Evolutionary conservation across 2,329 filamentous ascomycete genomes (phyloP).

Genomic region (Nemania abortiva): DNA sequence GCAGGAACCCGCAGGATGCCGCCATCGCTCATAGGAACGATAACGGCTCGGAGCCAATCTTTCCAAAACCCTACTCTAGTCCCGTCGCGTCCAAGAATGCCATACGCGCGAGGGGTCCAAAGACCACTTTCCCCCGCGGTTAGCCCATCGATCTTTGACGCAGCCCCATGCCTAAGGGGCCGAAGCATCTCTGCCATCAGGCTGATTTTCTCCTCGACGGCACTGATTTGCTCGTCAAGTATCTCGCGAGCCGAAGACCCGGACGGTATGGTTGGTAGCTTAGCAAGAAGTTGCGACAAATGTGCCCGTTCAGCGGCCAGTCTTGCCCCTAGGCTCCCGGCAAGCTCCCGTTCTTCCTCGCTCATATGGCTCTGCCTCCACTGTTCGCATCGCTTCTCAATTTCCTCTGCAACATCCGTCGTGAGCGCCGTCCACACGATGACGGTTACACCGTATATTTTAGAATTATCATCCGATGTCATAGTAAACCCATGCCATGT

Average conservation of each 20-base stretch:
- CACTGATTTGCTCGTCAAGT: constrained; percentile 93
- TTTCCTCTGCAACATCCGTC: constrained; percentile 81
- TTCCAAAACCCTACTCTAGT: constrained; percentile 95
- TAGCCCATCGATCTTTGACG: constrained; percentile 95
- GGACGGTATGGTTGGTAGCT: constrained; percentile 82
- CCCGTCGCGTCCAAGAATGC: constrained; percentile 86
- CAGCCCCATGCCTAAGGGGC: constrained; percentile 91
- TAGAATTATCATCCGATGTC: constrained; percentile 92
- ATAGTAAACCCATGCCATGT: constrained; percentile 99
- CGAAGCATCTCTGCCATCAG: constrained; percentile 96
- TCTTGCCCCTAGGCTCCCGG: constrained; percentile 89
- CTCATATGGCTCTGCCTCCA: constrained; percentile 91
- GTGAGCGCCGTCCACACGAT: constrained; percentile 94
- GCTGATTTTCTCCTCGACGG: constrained; percentile 95
- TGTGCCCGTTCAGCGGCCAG: constrained; percentile 89
- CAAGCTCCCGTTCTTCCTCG: constrained; percentile 88
- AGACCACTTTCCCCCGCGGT: constrained; percentile 95
- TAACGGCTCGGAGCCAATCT: constrained; percentile 92
- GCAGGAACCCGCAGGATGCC: constrained; percentile 83
- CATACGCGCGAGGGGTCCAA: constrained; percentile 95
- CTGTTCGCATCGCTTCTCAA: constrained; percentile 84
- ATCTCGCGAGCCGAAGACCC: constrained; percentile 84
- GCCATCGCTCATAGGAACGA: constrained; percentile 96
- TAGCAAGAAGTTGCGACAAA: constrained; percentile 86
- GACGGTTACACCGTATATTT: constrained; percentile 90